These are phyloP conservation scores for Camellia japonica DNA, from an alignment of 148 eudicot species.

Conservation along the genomic window DNA sequence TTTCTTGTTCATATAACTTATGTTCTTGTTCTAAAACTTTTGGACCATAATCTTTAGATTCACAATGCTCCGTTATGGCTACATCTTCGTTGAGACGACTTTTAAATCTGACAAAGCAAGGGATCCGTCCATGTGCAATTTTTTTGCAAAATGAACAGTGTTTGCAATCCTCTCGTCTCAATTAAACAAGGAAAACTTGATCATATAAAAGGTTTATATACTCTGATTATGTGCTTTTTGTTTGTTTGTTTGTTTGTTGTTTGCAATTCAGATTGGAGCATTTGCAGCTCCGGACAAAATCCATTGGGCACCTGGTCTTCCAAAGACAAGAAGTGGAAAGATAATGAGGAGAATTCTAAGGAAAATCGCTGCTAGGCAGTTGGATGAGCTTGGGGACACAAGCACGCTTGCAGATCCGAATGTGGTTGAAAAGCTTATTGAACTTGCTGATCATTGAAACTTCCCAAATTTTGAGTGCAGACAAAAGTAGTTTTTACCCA, in stretches of 20 bases:
- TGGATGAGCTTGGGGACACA: constrained; percentile 92
- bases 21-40: no score
- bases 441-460: constrained; percentile 54
- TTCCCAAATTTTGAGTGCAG: background rate
- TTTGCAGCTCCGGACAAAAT: constrained; percentile 94
- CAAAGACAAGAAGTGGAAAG: constrained; percentile 98
- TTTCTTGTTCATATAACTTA: background rate
- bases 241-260: background rate
- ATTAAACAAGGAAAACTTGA: no score
- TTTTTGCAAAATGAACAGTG: no score
- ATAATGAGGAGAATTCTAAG: constrained; percentile 96
- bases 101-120: no score
- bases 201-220: no score
- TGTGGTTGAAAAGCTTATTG: constrained; percentile 88
- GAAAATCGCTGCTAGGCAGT: constrained; percentile 89
- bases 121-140: no score
- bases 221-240: no score
- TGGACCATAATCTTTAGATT: no score
- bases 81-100: no score
- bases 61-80: no score
- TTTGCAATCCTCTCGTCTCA: no score
- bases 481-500: background rate
- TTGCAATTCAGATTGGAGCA: constrained; percentile 78
- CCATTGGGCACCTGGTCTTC: constrained; percentile 99
- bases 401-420: constrained; percentile 92